Conservation (phyloP, 2,329 filamentous ascomycete genomes). For the Xylaria multiplex region DNA sequence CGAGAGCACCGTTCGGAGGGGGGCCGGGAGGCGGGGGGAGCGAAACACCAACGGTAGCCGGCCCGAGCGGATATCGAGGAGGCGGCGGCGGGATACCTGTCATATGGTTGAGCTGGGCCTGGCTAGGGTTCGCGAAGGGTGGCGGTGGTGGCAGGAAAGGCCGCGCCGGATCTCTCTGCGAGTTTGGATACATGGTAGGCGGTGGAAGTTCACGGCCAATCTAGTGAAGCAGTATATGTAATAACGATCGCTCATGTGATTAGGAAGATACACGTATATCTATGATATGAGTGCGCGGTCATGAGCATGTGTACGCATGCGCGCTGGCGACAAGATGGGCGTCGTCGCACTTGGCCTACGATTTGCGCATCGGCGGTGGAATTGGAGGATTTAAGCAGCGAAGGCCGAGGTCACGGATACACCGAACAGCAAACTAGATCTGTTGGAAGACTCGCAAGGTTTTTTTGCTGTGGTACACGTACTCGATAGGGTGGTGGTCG, state of each 20-base stretch:
- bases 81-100: slow-evolving; percentile 64
- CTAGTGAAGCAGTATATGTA: neutral
- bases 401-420: slow-evolving; percentile 1
- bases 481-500: neutral
- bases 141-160: slow-evolving; percentile 67
- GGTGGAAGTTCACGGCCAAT: slow-evolving; percentile 10
- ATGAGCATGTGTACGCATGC: neutral
- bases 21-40: slow-evolving; percentile 66
- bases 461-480: neutral
- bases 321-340: slow-evolving; percentile 1
- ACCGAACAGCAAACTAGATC: neutral
- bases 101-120: slow-evolving; percentile 54
- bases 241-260: slow-evolving; percentile 1
- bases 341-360: slow-evolving; percentile 13
- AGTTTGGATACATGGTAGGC: slow-evolving; percentile 64
- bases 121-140: slow-evolving; percentile 63
- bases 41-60: slow-evolving; percentile 54
- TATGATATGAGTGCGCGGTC: neutral
- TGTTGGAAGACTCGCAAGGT: neutral
- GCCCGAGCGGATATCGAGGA: slow-evolving; percentile 61
- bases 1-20: slow-evolving; percentile 58
- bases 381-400: neutral
- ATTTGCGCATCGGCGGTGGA: slow-evolving; percentile 8
- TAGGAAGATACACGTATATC: neutral
- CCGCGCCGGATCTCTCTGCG: slow-evolving; percentile 64